These are phyloP conservation scores for Penicillium arizonense DNA, from an alignment of 495 filamentous ascomycete genomes.

Conservation along the genomic window DNA sequence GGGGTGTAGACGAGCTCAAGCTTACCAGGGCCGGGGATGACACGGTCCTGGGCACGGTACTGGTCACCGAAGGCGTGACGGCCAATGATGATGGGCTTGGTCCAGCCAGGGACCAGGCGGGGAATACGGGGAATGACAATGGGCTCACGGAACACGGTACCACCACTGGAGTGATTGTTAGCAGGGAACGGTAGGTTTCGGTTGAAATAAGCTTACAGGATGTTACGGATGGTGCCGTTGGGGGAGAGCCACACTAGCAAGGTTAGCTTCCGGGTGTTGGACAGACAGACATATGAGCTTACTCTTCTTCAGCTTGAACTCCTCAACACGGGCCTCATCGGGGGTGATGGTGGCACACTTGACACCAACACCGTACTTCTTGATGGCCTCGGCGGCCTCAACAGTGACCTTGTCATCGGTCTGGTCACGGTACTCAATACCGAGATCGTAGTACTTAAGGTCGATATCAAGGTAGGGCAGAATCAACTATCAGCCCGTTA, in stretches of 20 bases:
- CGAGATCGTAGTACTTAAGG: slow-evolving; percentile 98
- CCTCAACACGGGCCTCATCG: slow-evolving; percentile 92
- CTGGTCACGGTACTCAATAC: slow-evolving; percentile 90
- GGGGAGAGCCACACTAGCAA: slow-evolving; percentile 92
- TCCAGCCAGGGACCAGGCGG: slow-evolving; percentile 92
- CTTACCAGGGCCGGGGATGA: slow-evolving; percentile 77
- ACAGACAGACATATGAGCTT: slow-evolving; percentile 24
- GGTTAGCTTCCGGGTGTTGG: slow-evolving; percentile 15
- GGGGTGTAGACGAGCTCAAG: slow-evolving; percentile 94
- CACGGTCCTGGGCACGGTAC: slow-evolving; percentile 90
- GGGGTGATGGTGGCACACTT: slow-evolving; percentile 99
- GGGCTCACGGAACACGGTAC: slow-evolving; percentile 97
- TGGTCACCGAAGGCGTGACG: slow-evolving; percentile 98
- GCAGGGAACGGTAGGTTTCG: background rate
- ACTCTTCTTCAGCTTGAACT: slow-evolving; percentile 98
- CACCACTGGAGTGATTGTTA: slow-evolving; percentile 53
- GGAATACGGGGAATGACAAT: slow-evolving; percentile 93
- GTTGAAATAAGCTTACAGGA: slow-evolving; percentile 49
- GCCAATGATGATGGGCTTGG: slow-evolving; percentile 97
- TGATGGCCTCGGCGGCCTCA: slow-evolving; percentile 94
- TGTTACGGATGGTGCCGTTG: slow-evolving; percentile 97
- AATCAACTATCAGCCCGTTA: slow-evolving; percentile 65
- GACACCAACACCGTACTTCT: slow-evolving; percentile 97
- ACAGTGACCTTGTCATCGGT: slow-evolving; percentile 94
- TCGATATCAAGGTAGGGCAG: slow-evolving; percentile 92